Conservation (phyloP, 1,139 yeast species). For the Yamadazyma conglobata region DNA sequence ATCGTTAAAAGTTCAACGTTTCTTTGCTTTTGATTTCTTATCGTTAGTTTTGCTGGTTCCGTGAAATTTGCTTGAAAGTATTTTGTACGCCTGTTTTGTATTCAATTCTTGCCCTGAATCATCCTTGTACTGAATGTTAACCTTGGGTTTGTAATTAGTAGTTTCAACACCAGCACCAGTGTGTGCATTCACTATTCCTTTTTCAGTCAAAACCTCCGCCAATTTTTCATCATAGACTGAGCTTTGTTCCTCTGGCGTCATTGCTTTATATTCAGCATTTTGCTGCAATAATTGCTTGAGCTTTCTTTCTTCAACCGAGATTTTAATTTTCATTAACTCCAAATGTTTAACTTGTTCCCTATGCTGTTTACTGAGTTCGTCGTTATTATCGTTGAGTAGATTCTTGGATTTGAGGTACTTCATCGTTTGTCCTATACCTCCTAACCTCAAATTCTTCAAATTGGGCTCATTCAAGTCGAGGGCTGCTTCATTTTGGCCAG, state of each 20-base stretch:
- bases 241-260: slow-evolving; percentile 30
- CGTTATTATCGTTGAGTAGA: slow-evolving; percentile 18
- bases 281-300: slow-evolving; percentile 38
- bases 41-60: slow-evolving; percentile 36
- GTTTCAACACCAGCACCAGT: slow-evolving; percentile 1
- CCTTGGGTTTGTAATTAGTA: slow-evolving; percentile 56
- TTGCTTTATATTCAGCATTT: slow-evolving; percentile 28
- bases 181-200: slow-evolving; percentile 19
- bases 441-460: no score
- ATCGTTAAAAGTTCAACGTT: no score
- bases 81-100: slow-evolving; percentile 80
- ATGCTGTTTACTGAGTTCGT: slow-evolving; percentile 19
- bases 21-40: slow-evolving; percentile 1
- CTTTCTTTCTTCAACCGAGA: slow-evolving; percentile 36
- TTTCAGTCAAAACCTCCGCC: slow-evolving; percentile 27
- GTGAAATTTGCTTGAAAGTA: slow-evolving; percentile 82
- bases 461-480: no score
- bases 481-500: not conserved
- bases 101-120: slow-evolving; percentile 63
- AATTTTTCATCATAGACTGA: slow-evolving; percentile 25
- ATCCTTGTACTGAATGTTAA: slow-evolving; percentile 65
- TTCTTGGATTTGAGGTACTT: slow-evolving; percentile 47
- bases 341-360: slow-evolving; percentile 30
- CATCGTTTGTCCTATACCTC: slow-evolving; percentile 59
- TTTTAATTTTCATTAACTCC: slow-evolving; percentile 30